A percentile compares a stretch with the other conserved stretches of the same genome.
These are phyloP conservation scores for Cryomyces antarcticus DNA, from an alignment of 495 filamentous ascomycete species.

Conservation along the genomic window DNA sequence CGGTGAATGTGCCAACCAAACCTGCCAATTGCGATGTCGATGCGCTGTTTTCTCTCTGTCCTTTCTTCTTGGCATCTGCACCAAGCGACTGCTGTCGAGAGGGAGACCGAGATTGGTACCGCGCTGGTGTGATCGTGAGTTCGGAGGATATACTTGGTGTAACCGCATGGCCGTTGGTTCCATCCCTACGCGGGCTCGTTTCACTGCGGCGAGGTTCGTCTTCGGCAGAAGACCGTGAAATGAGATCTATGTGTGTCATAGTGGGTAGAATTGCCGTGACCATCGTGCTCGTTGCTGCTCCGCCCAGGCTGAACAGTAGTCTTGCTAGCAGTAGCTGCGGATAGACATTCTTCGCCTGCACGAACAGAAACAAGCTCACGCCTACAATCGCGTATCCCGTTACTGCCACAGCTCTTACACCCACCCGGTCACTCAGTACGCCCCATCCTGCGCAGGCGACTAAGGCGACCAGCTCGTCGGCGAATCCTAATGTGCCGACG, in stretches of 20 bases:
- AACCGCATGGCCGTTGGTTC: conserved; percentile 8
- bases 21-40: conserved; percentile 55
- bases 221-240: too few relatives aligned
- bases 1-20: conserved; percentile 79
- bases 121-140: conserved; percentile 22
- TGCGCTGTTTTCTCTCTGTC: neutral
- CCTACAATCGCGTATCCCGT: conserved; percentile 66
- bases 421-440: conserved; percentile 69
- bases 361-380: conserved; percentile 53
- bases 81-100: neutral
- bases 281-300: conserved; percentile 85
- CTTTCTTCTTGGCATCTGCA: neutral
- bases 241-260: conserved; percentile 30
- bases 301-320: conserved; percentile 75
- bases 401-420: conserved; percentile 50
- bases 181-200: too few relatives aligned
- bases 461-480: conserved; percentile 80
- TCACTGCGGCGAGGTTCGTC: too few relatives aligned
- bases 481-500: conserved; percentile 87
- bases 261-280: conserved; percentile 85
- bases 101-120: conserved; percentile 15
- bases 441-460: conserved; percentile 87
- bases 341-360: conserved; percentile 72
- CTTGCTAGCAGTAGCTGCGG: conserved; percentile 74
- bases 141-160: conserved; percentile 18